Base-by-base conservation (phyloP, 106 monocot genomes). In the Narthecium ossifragum region DNA sequence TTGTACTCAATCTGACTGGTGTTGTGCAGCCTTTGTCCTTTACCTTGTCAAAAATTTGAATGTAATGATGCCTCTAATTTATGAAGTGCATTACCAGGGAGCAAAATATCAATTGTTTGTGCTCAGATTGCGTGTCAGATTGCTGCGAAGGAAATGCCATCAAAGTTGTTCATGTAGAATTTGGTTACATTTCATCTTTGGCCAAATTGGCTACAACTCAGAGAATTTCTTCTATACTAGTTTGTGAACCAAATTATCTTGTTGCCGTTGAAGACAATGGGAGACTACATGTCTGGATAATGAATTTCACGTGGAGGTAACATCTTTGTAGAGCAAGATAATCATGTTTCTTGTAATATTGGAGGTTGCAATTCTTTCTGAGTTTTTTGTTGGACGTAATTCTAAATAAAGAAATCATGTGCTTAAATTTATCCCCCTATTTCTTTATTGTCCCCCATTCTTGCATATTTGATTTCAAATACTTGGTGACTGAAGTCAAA, bases 221-320 rank as follows among this genome's bases (percentile, higher is more conserved):
- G 66, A 74, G 47, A 36, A 55, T 83, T 25, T 68, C 43, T 51
- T 87, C 62, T 60, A 72, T 91, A 60, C 69, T 85, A 65, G 84
- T 72, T 43, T 98, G 78, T 69, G 76, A 81, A 64, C 72, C 78
- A 62, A 78, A 72, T 76, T 81, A 79, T 62, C 56, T 98, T 47
- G 51, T 91, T 47, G 87, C 83, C 22, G 57, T 60, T 70, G 84
- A 77, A 73, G 72, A 72, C 53, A 79, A 69, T 39, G 84, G 84
- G 55, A 64, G 29, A 32, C 70, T 98, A 53, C 87, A 80, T 70
- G 76, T 81, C 27, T 98, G 98, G 98, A 53, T 62, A 45, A 87
- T 98, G 90, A 74, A 64, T 54, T 41, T 54, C 10, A 51, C 46
- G 33, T 98, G 87, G 98, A 98, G 98, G 98, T 91, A 85, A 52